Conservation (phyloP, 345 rosid species). For the Leavenworthia alabamica region DNA sequence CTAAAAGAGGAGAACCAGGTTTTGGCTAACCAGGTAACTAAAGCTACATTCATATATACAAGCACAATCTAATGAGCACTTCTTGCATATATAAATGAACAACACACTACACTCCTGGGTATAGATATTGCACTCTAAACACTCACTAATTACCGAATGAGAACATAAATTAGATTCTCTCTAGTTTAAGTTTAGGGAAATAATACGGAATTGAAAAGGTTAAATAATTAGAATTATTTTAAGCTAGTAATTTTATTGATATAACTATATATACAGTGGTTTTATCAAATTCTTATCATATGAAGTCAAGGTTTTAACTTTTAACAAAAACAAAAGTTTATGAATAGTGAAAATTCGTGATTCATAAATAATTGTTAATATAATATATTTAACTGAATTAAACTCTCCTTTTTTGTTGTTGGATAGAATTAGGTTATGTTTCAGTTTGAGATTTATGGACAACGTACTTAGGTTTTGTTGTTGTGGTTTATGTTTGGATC, state of each 20-base stretch:
- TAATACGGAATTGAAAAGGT: neutral
- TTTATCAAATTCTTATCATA: neutral
- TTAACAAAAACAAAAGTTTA: neutral
- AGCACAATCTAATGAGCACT: neutral
- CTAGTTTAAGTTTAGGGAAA: neutral
- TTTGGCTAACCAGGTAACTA: constrained; percentile 27
- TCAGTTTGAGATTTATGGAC: neutral
- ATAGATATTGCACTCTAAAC: neutral
- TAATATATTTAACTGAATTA: neutral
- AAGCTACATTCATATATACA: neutral
- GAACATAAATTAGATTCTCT: neutral
- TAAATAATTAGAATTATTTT: neutral
- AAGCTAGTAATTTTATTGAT: neutral
- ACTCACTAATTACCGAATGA: neutral
- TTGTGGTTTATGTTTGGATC: constrained; percentile 1
- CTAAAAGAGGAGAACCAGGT: constrained; percentile 20
- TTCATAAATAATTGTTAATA: neutral
- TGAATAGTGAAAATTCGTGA: neutral
- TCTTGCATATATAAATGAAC: neutral
- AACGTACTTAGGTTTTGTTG: neutral
- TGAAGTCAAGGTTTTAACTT: neutral
- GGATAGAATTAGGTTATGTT: neutral
- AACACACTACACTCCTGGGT: neutral
- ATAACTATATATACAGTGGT: neutral
- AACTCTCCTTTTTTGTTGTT: neutral